phyloP scores from a whole-genome alignment of 257 asterid genomes.

The Solanum corneliomulleri region DNA sequence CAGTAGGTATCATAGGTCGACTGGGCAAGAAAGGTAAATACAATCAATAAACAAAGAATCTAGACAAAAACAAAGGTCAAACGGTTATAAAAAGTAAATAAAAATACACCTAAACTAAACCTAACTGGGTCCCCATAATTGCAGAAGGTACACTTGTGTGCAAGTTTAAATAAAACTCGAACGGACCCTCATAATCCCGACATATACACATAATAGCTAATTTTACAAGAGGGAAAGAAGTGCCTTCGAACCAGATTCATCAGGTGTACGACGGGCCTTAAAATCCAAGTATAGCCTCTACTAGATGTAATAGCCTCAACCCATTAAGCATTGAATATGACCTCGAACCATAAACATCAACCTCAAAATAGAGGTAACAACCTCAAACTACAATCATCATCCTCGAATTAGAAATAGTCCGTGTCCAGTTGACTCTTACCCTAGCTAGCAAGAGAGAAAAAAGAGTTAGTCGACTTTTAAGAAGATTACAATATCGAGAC shows the following conservation, averaged over 20 bases:
- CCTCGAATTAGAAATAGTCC: not conserved
- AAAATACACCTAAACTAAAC: not conserved
- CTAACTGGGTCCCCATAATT: not conserved
- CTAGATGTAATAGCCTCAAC: not conserved
- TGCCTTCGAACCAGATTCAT: not conserved
- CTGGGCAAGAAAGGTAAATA: not conserved
- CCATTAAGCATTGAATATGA: not conserved
- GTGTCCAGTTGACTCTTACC: not conserved
- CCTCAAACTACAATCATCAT: not conserved
- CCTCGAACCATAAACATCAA: not conserved
- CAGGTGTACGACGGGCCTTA: rapidly evolving
- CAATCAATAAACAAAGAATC: not conserved
- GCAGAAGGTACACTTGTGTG: not conserved
- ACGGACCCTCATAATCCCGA: not conserved
- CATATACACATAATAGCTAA: not conserved
- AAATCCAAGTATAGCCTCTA: not conserved
- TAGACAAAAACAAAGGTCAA: not conserved
- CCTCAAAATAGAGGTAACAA: rapidly evolving
- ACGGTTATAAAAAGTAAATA: not conserved
- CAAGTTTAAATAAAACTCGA: not conserved
- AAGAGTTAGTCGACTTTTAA: not conserved
- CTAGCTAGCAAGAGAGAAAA: not conserved
- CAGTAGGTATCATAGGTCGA: not conserved
- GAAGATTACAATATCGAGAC: not conserved
- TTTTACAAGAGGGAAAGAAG: not conserved